phyloP scores from a whole-genome alignment of 441 rosid genomes.

The Aleurites moluccanus region DNA sequence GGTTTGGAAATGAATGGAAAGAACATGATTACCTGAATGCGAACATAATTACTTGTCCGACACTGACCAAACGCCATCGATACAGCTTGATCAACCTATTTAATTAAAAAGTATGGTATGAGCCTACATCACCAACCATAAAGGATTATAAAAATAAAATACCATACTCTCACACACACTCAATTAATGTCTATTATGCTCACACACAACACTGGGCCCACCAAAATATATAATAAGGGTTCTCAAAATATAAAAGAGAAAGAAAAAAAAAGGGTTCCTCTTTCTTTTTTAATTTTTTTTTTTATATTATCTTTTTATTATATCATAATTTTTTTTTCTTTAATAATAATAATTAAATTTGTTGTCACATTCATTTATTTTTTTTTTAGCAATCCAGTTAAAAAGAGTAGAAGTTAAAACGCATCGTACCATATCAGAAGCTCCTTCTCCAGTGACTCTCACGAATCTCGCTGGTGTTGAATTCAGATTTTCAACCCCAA shows the following conservation, averaged over 20 bases:
- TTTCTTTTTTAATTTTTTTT: too few relatives aligned
- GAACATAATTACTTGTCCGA: constrained; percentile 55
- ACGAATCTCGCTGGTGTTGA: constrained; percentile 30
- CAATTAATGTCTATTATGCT: too few relatives aligned
- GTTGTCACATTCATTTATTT: too few relatives aligned
- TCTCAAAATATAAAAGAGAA: too few relatives aligned
- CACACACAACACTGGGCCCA: too few relatives aligned
- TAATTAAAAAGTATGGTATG: constrained; percentile 16
- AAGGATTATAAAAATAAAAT: too few relatives aligned
- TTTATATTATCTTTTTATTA: too few relatives aligned
- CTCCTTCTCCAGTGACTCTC: constrained; percentile 59
- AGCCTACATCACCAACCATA: background rate
- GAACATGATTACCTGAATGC: constrained; percentile 56
- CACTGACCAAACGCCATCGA: constrained; percentile 85
- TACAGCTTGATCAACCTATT: constrained; percentile 89
- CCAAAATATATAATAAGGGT: too few relatives aligned
- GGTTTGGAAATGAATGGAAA: background rate
- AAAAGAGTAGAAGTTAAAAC: background rate
- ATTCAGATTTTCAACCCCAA: constrained; percentile 20
- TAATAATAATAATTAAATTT: too few relatives aligned
- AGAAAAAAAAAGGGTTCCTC: too few relatives aligned
- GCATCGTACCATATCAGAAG: constrained; percentile 51
- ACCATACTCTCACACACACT: background rate
- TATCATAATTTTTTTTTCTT: background rate
- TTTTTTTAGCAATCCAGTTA: too few relatives aligned